Evolutionary conservation across 2,329 filamentous ascomycete species (phyloP).

Genomic region (Capronia coronata): DNA sequence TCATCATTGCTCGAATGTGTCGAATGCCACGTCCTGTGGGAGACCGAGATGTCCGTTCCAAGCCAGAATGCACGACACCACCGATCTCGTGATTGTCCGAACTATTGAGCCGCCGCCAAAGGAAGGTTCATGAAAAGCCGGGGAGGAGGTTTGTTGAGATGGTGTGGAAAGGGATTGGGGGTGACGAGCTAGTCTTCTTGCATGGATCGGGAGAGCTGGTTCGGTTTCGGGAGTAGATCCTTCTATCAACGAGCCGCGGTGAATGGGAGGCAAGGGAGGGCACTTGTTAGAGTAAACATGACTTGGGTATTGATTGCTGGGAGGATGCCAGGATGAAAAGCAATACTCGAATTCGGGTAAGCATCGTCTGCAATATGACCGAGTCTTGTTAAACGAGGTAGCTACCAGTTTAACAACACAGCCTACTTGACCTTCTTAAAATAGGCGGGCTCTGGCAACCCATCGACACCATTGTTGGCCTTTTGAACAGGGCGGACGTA

Average conservation of each 20-base stretch:
- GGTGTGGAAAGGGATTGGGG: not conserved
- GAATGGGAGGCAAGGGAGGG: not conserved
- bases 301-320: not conserved
- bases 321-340: not conserved
- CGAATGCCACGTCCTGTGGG: constrained; percentile 9
- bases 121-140: not conserved
- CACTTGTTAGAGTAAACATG: not conserved
- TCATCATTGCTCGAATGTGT: constrained; percentile 33
- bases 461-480: not conserved
- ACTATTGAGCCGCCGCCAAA: constrained; percentile 8
- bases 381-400: not conserved
- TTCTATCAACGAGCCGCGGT: not conserved
- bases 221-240: no score
- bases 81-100: constrained; percentile 13
- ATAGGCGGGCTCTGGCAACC: not conserved
- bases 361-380: not conserved
- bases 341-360: not conserved
- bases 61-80: constrained; percentile 11
- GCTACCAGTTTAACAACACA: not conserved
- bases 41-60: constrained; percentile 15
- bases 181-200: not conserved
- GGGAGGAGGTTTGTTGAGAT: not conserved
- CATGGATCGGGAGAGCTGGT: not conserved
- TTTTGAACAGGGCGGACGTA: not conserved
- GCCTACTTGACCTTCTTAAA: not conserved